Conservation (phyloP, 73 alveolate species). For the Paramecium biaurelia region DNA sequence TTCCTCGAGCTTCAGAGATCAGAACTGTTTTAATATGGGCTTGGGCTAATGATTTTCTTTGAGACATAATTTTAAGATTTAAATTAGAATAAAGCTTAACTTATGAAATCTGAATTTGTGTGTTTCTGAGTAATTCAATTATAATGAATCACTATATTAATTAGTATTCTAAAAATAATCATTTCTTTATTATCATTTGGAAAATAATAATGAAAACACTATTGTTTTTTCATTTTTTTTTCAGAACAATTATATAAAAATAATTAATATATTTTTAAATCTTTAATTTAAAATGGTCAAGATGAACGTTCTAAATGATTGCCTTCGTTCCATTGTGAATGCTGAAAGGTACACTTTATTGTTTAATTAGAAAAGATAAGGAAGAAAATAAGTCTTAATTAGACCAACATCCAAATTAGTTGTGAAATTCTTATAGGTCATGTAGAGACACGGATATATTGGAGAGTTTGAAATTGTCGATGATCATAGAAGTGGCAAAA, state of each 20-base stretch:
- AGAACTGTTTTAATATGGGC: neutral
- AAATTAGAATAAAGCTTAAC: neutral
- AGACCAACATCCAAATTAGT: constrained; percentile 98
- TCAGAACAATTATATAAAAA: neutral
- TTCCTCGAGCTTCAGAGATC: neutral
- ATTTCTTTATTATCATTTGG: neutral
- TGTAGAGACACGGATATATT: constrained; percentile 97
- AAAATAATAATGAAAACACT: neutral
- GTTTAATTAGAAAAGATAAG: constrained; percentile 62
- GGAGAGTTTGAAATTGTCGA: constrained; percentile 97
- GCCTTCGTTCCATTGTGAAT: constrained; percentile 91
- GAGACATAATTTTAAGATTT: neutral
- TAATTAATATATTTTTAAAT: neutral
- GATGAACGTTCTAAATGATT: constrained; percentile 91
- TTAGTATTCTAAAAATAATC: neutral
- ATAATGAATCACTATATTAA: neutral
- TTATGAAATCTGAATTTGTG: neutral
- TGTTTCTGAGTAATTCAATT: neutral
- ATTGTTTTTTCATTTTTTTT: neutral
- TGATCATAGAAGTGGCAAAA: constrained; percentile 97
- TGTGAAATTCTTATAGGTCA: constrained; percentile 91
- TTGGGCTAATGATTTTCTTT: neutral
- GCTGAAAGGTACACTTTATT: constrained; percentile 94
- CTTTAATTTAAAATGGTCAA: constrained; percentile 84
- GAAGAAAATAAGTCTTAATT: constrained; percentile 81